Evolutionary conservation across 1,284 basidiomycete species (phyloP), one percentile per base, ranked within the genome.

Genomic region (Ceratobasidium papillatum): DNA sequence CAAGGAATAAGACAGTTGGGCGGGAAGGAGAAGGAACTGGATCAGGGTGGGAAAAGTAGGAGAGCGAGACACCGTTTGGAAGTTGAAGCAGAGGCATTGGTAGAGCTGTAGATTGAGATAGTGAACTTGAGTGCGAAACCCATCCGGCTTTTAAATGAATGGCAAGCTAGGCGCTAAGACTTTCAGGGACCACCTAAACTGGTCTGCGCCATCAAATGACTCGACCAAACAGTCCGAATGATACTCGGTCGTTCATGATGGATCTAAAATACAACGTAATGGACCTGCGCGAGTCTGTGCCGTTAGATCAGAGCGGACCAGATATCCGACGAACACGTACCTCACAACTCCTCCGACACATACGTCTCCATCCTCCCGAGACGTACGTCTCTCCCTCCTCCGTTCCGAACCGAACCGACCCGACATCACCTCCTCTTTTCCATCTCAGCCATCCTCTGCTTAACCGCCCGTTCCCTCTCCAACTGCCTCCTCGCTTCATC

Each of bases 31-130:
- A 52, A 3, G 64, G 64, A 34, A 9, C 7, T 11, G 43, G n/a
- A 30, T 66, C 64, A 2, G 64, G 64, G 25, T 36, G 25, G n/a
- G 64, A 66, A 54, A 49, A 52, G 64, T 66, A 66, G 19, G 64
- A 66, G 43, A 54, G 47, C 1, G 64, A 54, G n/a, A 66, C 49
- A n/a, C 64, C 64, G 34, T 41, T 54, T 12, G 27, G 30, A 22
- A 66, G 32, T 36, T 66, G 12, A 32, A 66, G 64, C 1, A 38
- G 49, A 66, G 64, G 64, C 64, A 66, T 66, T 19, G 49, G 14
- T 27, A 32, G 25, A 32, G 25, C 5, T n/a, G n/a, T n/a, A 12
- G 17, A 30, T 7, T 36, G 47, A n/a, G 47, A 49, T 49, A n/a
- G 4, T 19, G 22, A 4, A 8, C 4, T 49, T 25, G 25, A 52